Base-by-base conservation (phyloP, 2,329 filamentous ascomycete genomes). In the Aurifilum marmelostoma region DNA sequence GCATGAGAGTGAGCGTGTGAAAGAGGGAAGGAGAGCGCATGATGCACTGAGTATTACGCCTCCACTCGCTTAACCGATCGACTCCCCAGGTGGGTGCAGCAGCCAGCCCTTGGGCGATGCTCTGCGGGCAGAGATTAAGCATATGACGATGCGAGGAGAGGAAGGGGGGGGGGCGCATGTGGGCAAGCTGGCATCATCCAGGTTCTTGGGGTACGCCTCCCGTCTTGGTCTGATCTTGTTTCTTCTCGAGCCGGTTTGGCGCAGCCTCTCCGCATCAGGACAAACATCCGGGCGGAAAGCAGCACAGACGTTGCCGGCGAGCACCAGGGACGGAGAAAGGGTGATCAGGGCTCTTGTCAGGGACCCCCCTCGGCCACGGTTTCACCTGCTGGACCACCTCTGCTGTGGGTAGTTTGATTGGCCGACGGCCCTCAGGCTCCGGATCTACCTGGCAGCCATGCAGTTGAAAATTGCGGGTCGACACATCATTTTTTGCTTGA, bases 381-480 rank as follows among this genome's bases (percentile, higher is more conserved):
- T 59, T 59, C 56, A 59, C 29, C 56, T 24, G 14, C 56, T 18
- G 18, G 32, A 18, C 29, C 56, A 21, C 32, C 21, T 12, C 2
- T 59, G 16, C 18, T 29, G 18, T 14, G 56, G 32, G 56, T 8
- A 18, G 56, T n/a, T 11, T 62, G 59, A 62, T 62, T 62, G 59
- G 59, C n/a, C 37, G 7, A 29, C 41, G 18, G 24, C 2, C 11
- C 11, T 8, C 37, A 18, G 16, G 32, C 24, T 18, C 58, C 21
- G 58, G 58, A 60, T 37, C 16, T n/a, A 16, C 58, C 58, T 37
- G 58, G 58, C 58, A 60, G 58, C 58, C 58, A 32, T 60, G 58
- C 32, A 39, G 32, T 18, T 5, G 29, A 29, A 21, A n/a, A n/a
- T n/a, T 60, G 32, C 58, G 34, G 11, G 34, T 24, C 58, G 32